These are phyloP conservation scores for Salix koriyanagi DNA, from an alignment of 345 rosid genomes.

Conservation along the genomic window DNA sequence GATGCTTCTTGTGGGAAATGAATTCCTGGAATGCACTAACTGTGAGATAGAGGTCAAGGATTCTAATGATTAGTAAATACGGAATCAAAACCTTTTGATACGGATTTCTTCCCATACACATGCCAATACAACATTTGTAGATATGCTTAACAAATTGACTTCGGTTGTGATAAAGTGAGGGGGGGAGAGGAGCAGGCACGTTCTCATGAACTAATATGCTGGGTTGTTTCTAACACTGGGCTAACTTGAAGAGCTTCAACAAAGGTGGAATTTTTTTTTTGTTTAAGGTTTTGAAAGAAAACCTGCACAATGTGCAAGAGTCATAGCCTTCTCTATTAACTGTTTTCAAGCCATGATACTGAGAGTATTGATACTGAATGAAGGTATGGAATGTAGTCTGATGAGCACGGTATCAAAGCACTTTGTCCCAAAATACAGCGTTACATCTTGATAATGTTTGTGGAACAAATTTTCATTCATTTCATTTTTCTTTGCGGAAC, in stretches of 20 bases:
- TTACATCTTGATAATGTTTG: conserved; percentile 1
- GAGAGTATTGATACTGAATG: neutral
- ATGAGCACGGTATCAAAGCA: neutral
- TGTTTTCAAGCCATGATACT: neutral
- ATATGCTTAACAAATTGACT: neutral
- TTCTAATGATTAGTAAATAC: neutral
- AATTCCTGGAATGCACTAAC: neutral
- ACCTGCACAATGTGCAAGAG: neutral
- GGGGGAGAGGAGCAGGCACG: neutral
- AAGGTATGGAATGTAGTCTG: neutral
- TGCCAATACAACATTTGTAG: neutral
- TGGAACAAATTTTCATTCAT: neutral
- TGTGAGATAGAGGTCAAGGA: neutral
- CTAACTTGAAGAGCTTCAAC: neutral
- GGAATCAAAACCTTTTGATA: neutral
- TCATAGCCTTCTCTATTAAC: neutral
- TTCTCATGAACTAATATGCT: neutral
- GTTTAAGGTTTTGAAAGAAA: neutral
- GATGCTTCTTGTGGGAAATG: neutral
- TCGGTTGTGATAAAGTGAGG: neutral
- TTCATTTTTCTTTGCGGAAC: conserved; percentile 19
- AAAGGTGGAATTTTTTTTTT: neutral
- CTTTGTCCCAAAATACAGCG: neutral
- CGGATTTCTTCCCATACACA: neutral
- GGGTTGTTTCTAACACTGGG: neutral